Base-by-base conservation (phyloP, 2,329 filamentous ascomycete species). In the Fusarium sp. region DNA sequence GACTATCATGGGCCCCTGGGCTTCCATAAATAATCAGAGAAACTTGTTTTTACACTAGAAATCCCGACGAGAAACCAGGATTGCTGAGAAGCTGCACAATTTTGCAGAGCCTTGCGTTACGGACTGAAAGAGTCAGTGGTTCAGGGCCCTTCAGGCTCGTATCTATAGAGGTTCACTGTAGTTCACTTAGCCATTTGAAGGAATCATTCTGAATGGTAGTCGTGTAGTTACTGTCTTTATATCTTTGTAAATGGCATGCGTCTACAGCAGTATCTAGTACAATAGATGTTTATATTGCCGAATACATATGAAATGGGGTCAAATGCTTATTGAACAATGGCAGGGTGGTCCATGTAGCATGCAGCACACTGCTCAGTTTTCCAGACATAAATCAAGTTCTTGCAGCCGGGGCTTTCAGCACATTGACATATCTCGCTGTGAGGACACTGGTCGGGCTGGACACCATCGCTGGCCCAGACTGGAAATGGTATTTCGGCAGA, bases 21-120 rank as follows among this genome's bases (percentile, higher is more conserved):
- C 5, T 17, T 48, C 2, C 0, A 22, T 48, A 22, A 7, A 17
- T 4, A 48, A 30, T 8, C 3, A 4, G 14, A 18, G 13, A 0
- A 15, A 22, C 5, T 22, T 28, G 13, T 13, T 26, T 3, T 22
- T 30, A 17, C 18, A 30, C 26, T 14, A 8, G 20, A 14, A 30
- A 30, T 8, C 45, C 11, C 3, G 20, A 48, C 1, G 7, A 48
- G 26, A 11, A 22, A 3, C 45, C 3, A 18, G 12, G 22, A 6
- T 11, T 34, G 12, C 6, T 24, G 26, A n/a, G 4, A 15, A 30
- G 45, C 9, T 48, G 17, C n/a, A 24, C 30, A 34, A 6, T 11
- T 13, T 38, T 28, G 11, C 8, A 28, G 32, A n/a, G 20, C 32
- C 32, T 34, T 34, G 1, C 8, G 13, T 26, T 12, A 28, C 10